Conservation (phyloP, 768 basidiomycete genomes). For the Lanmaoa pseudosensibilis region DNA sequence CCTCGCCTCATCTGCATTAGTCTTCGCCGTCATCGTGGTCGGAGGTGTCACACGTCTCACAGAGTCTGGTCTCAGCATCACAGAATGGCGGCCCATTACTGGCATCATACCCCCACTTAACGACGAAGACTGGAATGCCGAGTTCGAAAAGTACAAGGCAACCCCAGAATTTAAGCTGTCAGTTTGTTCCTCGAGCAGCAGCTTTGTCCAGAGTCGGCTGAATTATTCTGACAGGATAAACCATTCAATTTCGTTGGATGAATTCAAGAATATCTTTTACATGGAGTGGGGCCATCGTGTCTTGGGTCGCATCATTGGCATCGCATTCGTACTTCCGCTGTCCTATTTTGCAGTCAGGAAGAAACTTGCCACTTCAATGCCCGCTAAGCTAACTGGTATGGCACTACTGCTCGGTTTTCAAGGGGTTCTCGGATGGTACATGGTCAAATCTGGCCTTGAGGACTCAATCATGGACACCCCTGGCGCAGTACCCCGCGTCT, state of each 20-base stretch:
- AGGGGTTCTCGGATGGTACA: slow-evolving; percentile 96
- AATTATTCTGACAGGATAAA: slow-evolving; percentile 61
- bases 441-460: slow-evolving; percentile 96
- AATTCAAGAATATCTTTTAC: slow-evolving; percentile 96
- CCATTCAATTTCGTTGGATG: slow-evolving; percentile 78
- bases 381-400: slow-evolving; percentile 66
- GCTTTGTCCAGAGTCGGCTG: not conserved
- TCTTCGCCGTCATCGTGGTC: slow-evolving; percentile 90
- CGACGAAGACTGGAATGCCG: slow-evolving; percentile 73
- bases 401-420: slow-evolving; percentile 86
- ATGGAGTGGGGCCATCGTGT: slow-evolving; percentile 99
- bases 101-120: slow-evolving; percentile 85
- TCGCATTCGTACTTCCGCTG: slow-evolving; percentile 82
- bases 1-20: slow-evolving; percentile 77
- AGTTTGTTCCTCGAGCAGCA: slow-evolving; percentile 33
- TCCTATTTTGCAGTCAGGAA: slow-evolving; percentile 75
- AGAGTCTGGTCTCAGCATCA: slow-evolving; percentile 96
- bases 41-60: slow-evolving; percentile 96
- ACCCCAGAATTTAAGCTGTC: slow-evolving; percentile 97
- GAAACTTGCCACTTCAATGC: slow-evolving; percentile 63
- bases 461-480: slow-evolving; percentile 76
- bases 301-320: slow-evolving; percentile 83
- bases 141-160: slow-evolving; percentile 91
- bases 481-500: slow-evolving; percentile 89
- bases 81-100: slow-evolving; percentile 94